Conservation (phyloP, 2,329 filamentous ascomycete genomes). For the Calonectria pteridis region DNA sequence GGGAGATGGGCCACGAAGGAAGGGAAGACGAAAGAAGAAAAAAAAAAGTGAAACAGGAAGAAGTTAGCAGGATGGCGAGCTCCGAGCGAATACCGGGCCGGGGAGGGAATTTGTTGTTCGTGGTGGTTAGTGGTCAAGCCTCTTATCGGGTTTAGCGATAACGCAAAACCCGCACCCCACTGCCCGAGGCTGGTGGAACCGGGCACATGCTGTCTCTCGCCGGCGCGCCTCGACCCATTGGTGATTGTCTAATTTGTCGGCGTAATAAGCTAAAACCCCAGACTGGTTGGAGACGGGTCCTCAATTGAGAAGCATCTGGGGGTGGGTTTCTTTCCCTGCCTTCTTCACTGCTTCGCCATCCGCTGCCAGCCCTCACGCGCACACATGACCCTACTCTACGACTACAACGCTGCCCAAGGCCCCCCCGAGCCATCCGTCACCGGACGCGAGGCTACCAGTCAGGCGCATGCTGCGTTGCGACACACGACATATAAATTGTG, state of each 20-base stretch:
- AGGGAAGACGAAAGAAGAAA: slow-evolving; percentile 23
- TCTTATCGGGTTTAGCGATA: slow-evolving; percentile 43
- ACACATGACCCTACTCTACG: not conserved
- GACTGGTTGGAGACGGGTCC: slow-evolving; percentile 2
- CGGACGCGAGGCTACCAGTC: slow-evolving; percentile 19
- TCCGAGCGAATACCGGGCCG: slow-evolving; percentile 45
- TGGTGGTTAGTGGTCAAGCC: slow-evolving; percentile 34
- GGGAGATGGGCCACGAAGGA: slow-evolving; percentile 19
- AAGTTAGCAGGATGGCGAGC: slow-evolving; percentile 36
- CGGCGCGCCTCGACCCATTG: slow-evolving; percentile 8
- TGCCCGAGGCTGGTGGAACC: slow-evolving; percentile 3
- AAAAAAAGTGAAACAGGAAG: slow-evolving; percentile 17
- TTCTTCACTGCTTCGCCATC: not conserved
- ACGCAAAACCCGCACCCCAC: slow-evolving; percentile 33
- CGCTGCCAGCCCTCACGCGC: not conserved
- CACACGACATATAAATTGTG: slow-evolving; percentile 4
- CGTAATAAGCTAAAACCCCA: slow-evolving; percentile 14
- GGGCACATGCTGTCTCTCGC: slow-evolving; percentile 1
- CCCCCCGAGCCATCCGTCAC: slow-evolving; percentile 17
- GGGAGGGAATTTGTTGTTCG: slow-evolving; percentile 47
- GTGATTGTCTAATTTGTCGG: slow-evolving; percentile 18
- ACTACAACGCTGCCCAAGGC: not conserved
- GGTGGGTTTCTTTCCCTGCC: slow-evolving; percentile 9
- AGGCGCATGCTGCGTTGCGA: not conserved
- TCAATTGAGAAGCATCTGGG: slow-evolving; percentile 18